Conservation (phyloP, 257 asterid genomes). For the Craterostigma plantagineum region DNA sequence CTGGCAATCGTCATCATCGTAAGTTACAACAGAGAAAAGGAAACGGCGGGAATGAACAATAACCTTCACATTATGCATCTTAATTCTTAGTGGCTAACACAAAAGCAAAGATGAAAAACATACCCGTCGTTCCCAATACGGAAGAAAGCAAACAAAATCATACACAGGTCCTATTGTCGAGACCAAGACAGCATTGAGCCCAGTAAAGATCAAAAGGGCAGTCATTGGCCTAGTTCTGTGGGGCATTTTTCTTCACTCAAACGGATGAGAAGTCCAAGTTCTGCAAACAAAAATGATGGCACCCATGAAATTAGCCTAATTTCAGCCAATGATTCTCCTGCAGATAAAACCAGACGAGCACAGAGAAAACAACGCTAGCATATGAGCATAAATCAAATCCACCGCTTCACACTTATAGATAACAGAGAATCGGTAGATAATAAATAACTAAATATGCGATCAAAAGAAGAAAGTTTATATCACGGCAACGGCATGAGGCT, state of each 20-base stretch:
- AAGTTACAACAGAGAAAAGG: conserved; percentile 2
- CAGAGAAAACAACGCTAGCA: too few relatives aligned
- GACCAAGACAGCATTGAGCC: conserved; percentile 61
- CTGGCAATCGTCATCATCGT: conserved; percentile 13
- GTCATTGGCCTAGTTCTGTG: conserved; percentile 82
- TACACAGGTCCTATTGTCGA: conserved; percentile 62
- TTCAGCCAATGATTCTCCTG: too few relatives aligned
- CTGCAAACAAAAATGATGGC: too few relatives aligned
- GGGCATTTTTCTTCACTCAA: conserved; percentile 84
- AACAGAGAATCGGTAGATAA: too few relatives aligned
- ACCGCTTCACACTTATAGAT: too few relatives aligned
- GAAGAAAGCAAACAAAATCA: conserved; percentile 79
- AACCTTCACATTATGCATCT: conserved; percentile 6
- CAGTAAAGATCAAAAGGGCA: conserved; percentile 59
- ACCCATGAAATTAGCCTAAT: too few relatives aligned
- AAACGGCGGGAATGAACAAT: background rate
- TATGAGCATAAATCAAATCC: too few relatives aligned
- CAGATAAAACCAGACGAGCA: too few relatives aligned
- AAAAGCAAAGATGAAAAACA: conserved; percentile 8
- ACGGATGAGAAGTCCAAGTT: too few relatives aligned
- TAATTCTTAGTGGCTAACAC: background rate
- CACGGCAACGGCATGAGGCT: too few relatives aligned
- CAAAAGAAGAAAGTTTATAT: too few relatives aligned
- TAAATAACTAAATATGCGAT: too few relatives aligned
- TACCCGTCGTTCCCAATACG: conserved; percentile 83